Evolutionary conservation across 768 basidiomycete species (phyloP).

Genomic region (Mycena alexandri): DNA sequence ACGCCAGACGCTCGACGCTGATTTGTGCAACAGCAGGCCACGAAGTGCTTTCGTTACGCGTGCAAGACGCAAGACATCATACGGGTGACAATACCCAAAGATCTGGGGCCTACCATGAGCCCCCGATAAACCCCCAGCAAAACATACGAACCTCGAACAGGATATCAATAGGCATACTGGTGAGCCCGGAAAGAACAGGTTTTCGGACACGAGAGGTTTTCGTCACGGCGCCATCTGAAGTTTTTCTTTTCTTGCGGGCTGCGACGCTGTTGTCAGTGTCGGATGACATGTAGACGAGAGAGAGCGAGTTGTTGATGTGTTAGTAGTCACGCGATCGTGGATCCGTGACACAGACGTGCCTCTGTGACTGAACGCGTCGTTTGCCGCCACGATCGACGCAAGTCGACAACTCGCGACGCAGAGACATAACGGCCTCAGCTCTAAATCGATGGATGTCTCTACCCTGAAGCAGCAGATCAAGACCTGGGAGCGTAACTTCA

Average conservation of each 20-base stretch:
- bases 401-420: no score
- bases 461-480: conserved; percentile 79
- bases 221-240: not conserved
- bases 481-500: conserved; percentile 81
- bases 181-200: not conserved
- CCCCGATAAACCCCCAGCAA: no score
- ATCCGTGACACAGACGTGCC: conserved; percentile 3
- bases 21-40: conserved; percentile 16
- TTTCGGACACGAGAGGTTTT: not conserved
- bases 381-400: not conserved
- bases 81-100: conserved; percentile 6
- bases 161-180: conserved; percentile 8
- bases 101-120: not conserved
- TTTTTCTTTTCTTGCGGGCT: not conserved
- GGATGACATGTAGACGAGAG: not conserved
- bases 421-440: not conserved
- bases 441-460: conserved; percentile 58
- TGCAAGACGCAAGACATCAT: conserved; percentile 4
- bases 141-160: conserved; percentile 1
- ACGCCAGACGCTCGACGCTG: conserved; percentile 12
- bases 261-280: no score
- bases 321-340: conserved; percentile 14
- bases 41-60: conserved; percentile 16
- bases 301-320: not conserved
- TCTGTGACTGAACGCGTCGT: conserved; percentile 4